Base-by-base conservation (phyloP, 2,329 filamentous ascomycete genomes). In the Aspergillus sp. region DNA sequence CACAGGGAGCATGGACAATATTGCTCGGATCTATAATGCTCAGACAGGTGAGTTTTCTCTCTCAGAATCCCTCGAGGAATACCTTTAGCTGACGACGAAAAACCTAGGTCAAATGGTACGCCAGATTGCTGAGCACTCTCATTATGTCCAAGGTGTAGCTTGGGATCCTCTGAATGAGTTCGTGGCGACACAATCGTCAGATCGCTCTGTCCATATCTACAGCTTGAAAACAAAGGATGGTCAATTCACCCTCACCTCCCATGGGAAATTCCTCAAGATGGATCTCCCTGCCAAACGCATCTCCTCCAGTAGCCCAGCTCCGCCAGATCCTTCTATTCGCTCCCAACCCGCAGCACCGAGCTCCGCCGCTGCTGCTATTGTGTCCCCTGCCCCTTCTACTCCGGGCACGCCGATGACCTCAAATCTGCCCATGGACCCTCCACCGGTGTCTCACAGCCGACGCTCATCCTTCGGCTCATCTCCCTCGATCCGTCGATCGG, bases 141-240 rank as follows among this genome's bases (percentile, higher is more conserved):
- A 99, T 77, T 99, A 97, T 75, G 95, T 99, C 17, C 95, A 99
- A 78, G 95, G 95, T 51, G 96, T 99, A 7, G 90, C 95, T 4
- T 99, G 95, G 96, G 96, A 99, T 79, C 96, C 95, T 23, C 80
- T 97, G 58, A 98, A 98, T 78, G 95, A 99, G 79, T 99, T 93
- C 75, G 93, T 99, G 62, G 95, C 95, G 39, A 99, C 95, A 1
- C 95, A 99, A 74, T 99, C 95, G 6, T 99, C 95, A 5, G 95
- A 99, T 78, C 90, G 95, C 73, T 97, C 95, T 2, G 94, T 98
- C 13, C 96, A 99, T 76, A 95, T 99, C 67, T 99, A 99, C 80
- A 94, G 90, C 0, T 81, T 99, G 64, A 96, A 92, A 80, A 96
- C 91, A 21, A 99, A 98, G 73, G 95, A 99, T 70, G 95, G 95